These are phyloP conservation scores for Pseudopyrenochaeta lycopersici DNA, from an alignment of 2,329 filamentous ascomycete genomes.

Conservation along the genomic window DNA sequence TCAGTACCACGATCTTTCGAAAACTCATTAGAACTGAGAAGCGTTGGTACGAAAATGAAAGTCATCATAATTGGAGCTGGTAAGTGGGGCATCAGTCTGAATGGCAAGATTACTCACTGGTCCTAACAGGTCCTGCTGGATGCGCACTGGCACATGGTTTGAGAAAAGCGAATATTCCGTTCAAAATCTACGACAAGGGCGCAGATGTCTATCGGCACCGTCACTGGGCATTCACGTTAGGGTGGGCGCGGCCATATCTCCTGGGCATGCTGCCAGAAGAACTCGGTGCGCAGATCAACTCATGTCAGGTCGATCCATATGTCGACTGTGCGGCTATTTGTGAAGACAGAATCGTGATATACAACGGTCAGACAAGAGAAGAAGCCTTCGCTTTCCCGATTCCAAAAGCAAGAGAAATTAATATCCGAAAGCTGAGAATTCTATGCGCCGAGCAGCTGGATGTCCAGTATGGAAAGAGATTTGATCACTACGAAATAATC, in stretches of 20 bases:
- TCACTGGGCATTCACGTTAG: constrained; percentile 51
- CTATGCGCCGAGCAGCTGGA: constrained; percentile 47
- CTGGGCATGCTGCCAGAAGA: constrained; percentile 42
- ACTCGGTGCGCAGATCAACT: constrained; percentile 32
- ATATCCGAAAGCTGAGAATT: constrained; percentile 49
- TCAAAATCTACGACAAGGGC: constrained; percentile 40
- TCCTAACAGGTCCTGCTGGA: constrained; percentile 49
- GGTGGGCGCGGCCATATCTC: constrained; percentile 45
- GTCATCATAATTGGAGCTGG: constrained; percentile 38
- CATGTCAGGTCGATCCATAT: constrained; percentile 45
- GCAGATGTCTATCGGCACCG: constrained; percentile 36
- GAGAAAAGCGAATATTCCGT: constrained; percentile 45
- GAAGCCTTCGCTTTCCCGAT: constrained; percentile 47
- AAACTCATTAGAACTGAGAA: neutral
- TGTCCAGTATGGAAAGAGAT: constrained; percentile 39
- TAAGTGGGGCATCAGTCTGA: neutral
- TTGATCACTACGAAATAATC: constrained; percentile 20
- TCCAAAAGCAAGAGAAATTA: constrained; percentile 43
- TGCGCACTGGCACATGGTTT: constrained; percentile 54
- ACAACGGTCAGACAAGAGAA: constrained; percentile 47
- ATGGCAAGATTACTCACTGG: neutral
- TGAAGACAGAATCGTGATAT: constrained; percentile 42
- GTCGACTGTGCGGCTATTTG: constrained; percentile 36
- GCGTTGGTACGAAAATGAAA: constrained; percentile 21
- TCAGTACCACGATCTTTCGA: neutral